Percentiles rank a stretch among this genome's conserved stretches.
Conservation (phyloP, 2,329 filamentous ascomycete species). For the Nemania sp. region DNA sequence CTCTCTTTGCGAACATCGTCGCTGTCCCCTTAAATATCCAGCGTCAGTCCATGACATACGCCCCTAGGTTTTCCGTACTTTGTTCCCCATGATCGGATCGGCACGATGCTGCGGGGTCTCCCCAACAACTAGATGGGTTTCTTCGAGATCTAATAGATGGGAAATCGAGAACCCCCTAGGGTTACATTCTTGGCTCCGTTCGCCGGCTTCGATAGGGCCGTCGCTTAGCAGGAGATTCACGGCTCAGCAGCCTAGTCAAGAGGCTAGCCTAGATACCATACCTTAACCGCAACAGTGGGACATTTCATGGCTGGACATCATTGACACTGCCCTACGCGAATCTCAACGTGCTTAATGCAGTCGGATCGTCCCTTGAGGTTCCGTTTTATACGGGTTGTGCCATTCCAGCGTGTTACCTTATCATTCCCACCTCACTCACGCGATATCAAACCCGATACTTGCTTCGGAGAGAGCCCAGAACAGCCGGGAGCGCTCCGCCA, state of each 20-base stretch:
- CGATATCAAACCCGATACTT: too few species aligned
- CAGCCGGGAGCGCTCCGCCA: too few species aligned
- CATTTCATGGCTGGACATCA: too few species aligned
- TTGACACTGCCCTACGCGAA: too few species aligned
- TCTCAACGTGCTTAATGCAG: too few species aligned
- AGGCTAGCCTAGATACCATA: too few species aligned
- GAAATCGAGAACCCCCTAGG: constrained; percentile 17
- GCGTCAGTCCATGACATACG: neutral
- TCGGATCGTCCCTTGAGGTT: too few species aligned
- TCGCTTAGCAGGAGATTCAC: constrained; percentile 13
- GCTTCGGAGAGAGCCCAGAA: too few species aligned
- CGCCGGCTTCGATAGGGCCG: neutral
- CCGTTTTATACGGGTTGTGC: too few species aligned
- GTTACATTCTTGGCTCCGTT: constrained; percentile 21
- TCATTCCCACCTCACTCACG: too few species aligned
- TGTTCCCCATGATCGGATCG: constrained; percentile 10
- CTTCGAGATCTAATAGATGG: constrained; percentile 27
- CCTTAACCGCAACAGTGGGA: too few species aligned
- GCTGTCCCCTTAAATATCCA: constrained; percentile 11
- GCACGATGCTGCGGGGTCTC: constrained; percentile 19
- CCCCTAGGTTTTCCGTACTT: constrained; percentile 4
- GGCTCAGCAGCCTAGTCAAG: neutral
- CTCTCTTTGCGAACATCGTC: constrained; percentile 1
- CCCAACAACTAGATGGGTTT: constrained; percentile 1
- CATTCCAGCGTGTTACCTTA: too few species aligned